phyloP scores from a whole-genome alignment of 148 eudicot species.

The Talinum fruticosum region DNA sequence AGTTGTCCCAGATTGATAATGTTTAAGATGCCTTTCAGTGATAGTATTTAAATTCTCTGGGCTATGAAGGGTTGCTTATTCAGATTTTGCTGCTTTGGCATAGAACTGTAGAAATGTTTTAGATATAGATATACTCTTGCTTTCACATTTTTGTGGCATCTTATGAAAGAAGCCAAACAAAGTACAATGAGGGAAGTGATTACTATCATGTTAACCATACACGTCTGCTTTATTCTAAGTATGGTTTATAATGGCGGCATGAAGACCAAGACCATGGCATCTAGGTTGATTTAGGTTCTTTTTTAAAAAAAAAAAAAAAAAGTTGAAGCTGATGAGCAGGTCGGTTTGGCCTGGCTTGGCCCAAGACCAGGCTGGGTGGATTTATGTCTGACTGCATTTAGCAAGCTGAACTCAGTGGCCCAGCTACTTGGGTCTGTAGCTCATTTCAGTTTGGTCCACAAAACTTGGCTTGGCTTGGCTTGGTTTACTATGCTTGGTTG shows the following conservation, averaged over 20 bases:
- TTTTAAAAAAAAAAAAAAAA: too few relatives aligned
- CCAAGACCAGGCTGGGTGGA: too few relatives aligned
- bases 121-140: background rate
- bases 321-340: background rate
- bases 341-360: background rate
- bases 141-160: background rate
- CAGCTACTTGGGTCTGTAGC: background rate
- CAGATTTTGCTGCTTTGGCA: background rate
- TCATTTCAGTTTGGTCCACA: background rate
- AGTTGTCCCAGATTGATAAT: constrained; percentile 17
- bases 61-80: background rate
- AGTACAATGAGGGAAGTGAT: background rate
- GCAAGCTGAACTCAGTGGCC: too few relatives aligned
- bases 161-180: too few relatives aligned
- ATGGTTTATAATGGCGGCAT: background rate
- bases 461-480: too few relatives aligned
- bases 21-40: background rate
- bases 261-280: background rate
- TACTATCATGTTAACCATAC: background rate
- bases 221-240: background rate
- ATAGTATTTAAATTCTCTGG: background rate
- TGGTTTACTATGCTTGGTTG: background rate
- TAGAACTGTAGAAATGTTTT: background rate
- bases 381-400: too few relatives aligned
- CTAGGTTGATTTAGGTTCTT: background rate